These are phyloP conservation scores for Trametes gibbosa DNA, from an alignment of 768 basidiomycete species.

Conservation along the genomic window DNA sequence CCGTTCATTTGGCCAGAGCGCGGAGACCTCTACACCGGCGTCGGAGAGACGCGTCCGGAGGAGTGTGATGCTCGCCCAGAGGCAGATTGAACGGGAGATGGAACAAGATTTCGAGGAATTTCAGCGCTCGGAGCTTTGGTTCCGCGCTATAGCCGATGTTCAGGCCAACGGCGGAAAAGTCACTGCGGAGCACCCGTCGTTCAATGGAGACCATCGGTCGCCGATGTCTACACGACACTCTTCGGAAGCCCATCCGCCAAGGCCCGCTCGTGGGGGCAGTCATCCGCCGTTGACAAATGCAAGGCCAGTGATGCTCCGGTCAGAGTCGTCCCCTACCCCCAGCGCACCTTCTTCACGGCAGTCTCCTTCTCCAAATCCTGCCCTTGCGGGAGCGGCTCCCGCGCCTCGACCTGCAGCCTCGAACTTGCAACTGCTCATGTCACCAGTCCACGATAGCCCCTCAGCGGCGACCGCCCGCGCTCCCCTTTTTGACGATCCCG, in stretches of 20 bases:
- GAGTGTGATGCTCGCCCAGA: constrained; percentile 81
- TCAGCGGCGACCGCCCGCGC: constrained; percentile 55
- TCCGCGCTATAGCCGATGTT: constrained; percentile 78
- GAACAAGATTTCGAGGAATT: constrained; percentile 89
- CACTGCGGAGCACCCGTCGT: constrained; percentile 2
- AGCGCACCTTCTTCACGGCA: constrained; percentile 2
- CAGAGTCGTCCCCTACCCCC: constrained; percentile 22
- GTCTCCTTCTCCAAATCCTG: constrained; percentile 1
- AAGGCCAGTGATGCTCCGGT: constrained; percentile 7
- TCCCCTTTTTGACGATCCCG: constrained; percentile 79
- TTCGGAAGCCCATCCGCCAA: not conserved
- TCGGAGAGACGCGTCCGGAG: constrained; percentile 60
- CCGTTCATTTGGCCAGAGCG: constrained; percentile 56
- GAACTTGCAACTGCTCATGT: constrained; percentile 83
- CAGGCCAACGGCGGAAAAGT: constrained; percentile 33
- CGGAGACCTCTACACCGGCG: constrained; percentile 40
- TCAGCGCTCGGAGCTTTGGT: constrained; percentile 86
- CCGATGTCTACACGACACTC: constrained; percentile 6
- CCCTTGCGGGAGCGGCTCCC: not conserved
- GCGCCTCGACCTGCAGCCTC: constrained; percentile 37
- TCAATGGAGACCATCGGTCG: not conserved
- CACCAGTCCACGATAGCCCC: constrained; percentile 52
- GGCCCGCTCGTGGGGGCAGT: not conserved
- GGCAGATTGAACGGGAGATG: constrained; percentile 86
- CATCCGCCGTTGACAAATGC: not conserved